phyloP scores from a whole-genome alignment of 345 rosid genomes.

The Sisymbrium altissimum region DNA sequence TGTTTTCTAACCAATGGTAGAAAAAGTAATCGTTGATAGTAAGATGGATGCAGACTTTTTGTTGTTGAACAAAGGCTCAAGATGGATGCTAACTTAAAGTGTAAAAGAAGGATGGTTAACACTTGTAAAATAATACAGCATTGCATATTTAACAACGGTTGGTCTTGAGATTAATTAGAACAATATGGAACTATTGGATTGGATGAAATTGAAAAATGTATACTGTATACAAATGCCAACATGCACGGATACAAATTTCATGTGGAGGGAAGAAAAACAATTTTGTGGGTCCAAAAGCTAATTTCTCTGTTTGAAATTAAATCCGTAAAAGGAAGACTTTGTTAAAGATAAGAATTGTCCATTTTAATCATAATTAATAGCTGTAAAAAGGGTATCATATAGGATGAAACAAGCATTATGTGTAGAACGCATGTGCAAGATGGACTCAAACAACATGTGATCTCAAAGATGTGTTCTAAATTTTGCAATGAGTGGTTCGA shows the following conservation, averaged over 20 bases:
- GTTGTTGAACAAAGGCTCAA: no score
- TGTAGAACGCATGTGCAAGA: constrained; percentile 2
- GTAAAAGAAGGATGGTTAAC: background rate
- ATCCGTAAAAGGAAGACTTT: background rate
- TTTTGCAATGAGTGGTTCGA: constrained; percentile 25
- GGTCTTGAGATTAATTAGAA: background rate
- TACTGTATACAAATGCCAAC: no score
- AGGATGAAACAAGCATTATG: background rate
- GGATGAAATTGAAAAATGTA: no score
- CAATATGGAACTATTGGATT: background rate
- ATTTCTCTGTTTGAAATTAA: background rate
- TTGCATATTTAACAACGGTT: background rate
- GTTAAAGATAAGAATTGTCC: background rate
- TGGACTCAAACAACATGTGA: constrained; percentile 19
- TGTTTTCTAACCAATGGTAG: background rate
- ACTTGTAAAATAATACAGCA: background rate
- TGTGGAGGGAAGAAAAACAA: background rate
- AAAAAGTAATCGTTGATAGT: background rate
- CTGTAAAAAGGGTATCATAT: background rate
- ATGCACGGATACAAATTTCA: no score
- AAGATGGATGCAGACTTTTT: background rate
- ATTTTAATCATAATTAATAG: background rate
- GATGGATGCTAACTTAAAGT: background rate
- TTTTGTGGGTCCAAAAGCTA: background rate
- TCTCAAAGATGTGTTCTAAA: constrained; percentile 1